A percentile compares a stretch with the other conserved stretches of the same genome.
Evolutionary conservation across 495 filamentous ascomycete genomes (phyloP).

Genomic region (Sordaria brevicollis): DNA sequence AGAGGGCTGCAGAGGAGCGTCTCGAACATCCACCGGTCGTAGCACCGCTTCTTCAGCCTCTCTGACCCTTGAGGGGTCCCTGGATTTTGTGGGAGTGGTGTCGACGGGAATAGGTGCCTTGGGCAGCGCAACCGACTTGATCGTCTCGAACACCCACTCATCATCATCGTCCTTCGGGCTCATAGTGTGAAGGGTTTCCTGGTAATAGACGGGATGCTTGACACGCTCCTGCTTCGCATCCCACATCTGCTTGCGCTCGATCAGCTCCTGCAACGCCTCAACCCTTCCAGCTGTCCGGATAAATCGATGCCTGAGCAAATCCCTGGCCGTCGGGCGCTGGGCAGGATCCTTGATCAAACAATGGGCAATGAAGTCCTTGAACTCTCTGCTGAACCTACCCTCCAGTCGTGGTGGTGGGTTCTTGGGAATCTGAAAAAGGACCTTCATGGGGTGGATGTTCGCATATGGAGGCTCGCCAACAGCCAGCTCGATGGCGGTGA

Average conservation of each 20-base stretch:
- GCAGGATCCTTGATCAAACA: slow-evolving; percentile 89
- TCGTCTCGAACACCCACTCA: slow-evolving; percentile 97
- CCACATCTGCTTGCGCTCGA: slow-evolving; percentile 72
- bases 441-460: slow-evolving; percentile 93
- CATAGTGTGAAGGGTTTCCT: slow-evolving; percentile 77
- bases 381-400: slow-evolving; percentile 77
- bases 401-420: slow-evolving; percentile 76
- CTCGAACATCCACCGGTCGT: slow-evolving; percentile 50
- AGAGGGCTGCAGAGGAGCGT: slow-evolving; percentile 40
- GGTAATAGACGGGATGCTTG: slow-evolving; percentile 68
- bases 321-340: slow-evolving; percentile 71
- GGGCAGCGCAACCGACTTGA: slow-evolving; percentile 49
- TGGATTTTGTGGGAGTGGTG: slow-evolving; percentile 24
- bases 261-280: slow-evolving; percentile 75
- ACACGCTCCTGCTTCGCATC: slow-evolving; percentile 54
- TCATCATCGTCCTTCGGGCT: slow-evolving; percentile 60
- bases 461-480: slow-evolving; percentile 89
- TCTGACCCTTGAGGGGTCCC: slow-evolving; percentile 42
- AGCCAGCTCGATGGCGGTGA: slow-evolving; percentile 90
- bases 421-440: slow-evolving; percentile 95
- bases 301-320: slow-evolving; percentile 84
- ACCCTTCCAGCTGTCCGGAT: slow-evolving; percentile 76
- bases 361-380: slow-evolving; percentile 85
- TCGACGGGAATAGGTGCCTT: slow-evolving; percentile 25
- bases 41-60: slow-evolving; percentile 47